Evolutionary conservation across 2,329 filamentous ascomycete species (phyloP), one percentile per base, ranked within the genome.

Genomic region (Aspergillus phoenicis): DNA sequence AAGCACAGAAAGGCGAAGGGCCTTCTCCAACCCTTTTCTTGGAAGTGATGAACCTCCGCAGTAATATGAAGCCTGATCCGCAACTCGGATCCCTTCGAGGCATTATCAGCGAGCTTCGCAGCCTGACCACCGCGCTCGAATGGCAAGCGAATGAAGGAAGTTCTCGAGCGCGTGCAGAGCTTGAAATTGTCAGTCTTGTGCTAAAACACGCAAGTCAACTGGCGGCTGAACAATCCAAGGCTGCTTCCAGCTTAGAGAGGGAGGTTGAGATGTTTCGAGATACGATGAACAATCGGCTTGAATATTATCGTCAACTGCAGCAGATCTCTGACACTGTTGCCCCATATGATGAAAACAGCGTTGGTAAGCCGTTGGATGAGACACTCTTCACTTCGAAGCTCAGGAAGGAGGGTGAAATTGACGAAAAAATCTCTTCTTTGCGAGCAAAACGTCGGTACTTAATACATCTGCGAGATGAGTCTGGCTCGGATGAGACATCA

Each of bases 231-330:
- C 85, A 88, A 69, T 77, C 77, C 4, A 87, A 87, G 67, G 74
- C 77, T 15, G 71, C 84, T 3, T 71, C 71, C 4, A 79, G 76
- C 8, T 70, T 89, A 7, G 77, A 89, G 56, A 80, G 78, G 53
- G 93, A 97, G 73, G 79, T 92, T 5, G 89, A 94, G 51, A 79
- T 87, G 28, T 95, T 96, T 73, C 89, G 87, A 28, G 82, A 83
- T 15, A 87, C 89, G 0, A 93, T 96, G 87, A 98, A 98, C 70
- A 83, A 87, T 39, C 88, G 95, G 13, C 78, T 97, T 0, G 92
- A 95, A 60, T 98, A 93, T 72, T 98, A 98, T 72, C 87, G 89
- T 5, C 93, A 97, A 70, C 82, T 98, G 10, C 95, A 98, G 72
- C 85, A 87, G 26, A 87, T 98, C n/a, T 97, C 93, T 0, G 94